These are phyloP conservation scores for Meyerozyma athensensis DNA, from an alignment of 1,139 yeast species.

Conservation along the genomic window DNA sequence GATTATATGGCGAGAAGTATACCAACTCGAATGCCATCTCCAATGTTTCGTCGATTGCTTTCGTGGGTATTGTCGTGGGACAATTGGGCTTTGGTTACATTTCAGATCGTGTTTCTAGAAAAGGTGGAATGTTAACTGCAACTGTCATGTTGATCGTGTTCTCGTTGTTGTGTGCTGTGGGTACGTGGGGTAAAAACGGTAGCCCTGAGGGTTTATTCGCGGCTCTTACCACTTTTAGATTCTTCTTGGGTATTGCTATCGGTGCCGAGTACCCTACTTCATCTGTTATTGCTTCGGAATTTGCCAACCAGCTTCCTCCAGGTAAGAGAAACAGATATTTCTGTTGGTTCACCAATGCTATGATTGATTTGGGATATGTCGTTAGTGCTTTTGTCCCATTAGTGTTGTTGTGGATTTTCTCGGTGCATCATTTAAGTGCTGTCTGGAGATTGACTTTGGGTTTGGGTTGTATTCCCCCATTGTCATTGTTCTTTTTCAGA, in stretches of 20 bases:
- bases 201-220: conserved; percentile 66
- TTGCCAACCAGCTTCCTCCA: conserved; percentile 69
- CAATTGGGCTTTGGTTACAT: conserved; percentile 74
- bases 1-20: conserved; percentile 61
- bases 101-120: conserved; percentile 75
- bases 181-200: conserved; percentile 65
- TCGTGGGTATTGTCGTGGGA: conserved; percentile 90
- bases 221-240: conserved; percentile 79
- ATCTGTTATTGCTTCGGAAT: conserved; percentile 91
- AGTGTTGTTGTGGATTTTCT: conserved; percentile 80
- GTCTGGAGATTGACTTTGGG: conserved; percentile 95
- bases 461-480: conserved; percentile 87
- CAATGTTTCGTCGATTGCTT: conserved; percentile 83
- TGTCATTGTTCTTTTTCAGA: conserved; percentile 72
- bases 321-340: conserved; percentile 88
- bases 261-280: conserved; percentile 95
- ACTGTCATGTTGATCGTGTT: conserved; percentile 68
- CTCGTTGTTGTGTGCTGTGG: conserved; percentile 68
- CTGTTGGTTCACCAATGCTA: conserved; percentile 80
- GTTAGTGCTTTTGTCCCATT: conserved; percentile 80
- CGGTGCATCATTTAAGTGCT: conserved; percentile 62
- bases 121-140: conserved; percentile 73
- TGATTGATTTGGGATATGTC: conserved; percentile 88
- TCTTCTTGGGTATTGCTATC: conserved; percentile 79
- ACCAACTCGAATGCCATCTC: conserved; percentile 61